A percentile compares a stretch with the other conserved stretches of the same genome.
phyloP scores from a whole-genome alignment of 2,329 filamentous ascomycete species.

The Trichoderma atroviride region DNA sequence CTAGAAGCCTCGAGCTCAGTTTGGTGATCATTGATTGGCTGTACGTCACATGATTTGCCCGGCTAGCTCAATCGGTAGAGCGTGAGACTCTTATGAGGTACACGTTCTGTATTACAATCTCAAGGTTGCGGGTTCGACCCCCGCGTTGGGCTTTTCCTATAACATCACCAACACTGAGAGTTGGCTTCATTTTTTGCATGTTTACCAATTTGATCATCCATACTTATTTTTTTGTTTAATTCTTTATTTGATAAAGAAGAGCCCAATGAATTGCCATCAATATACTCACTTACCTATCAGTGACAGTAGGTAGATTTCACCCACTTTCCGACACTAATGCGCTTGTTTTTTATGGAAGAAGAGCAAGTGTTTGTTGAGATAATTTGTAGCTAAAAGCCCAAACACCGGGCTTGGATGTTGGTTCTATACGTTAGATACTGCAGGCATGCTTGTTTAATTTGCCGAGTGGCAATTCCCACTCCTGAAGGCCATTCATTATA shows the following conservation, averaged over 20 bases:
- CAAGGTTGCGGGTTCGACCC: conserved; percentile 60
- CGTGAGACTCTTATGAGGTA: conserved; percentile 64
- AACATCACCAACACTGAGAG: conserved; percentile 6
- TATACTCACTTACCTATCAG: no score
- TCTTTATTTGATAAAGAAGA: no score
- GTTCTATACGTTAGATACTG: no score
- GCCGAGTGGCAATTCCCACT: no score
- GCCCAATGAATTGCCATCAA: not conserved
- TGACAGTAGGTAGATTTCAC: no score
- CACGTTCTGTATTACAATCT: conserved; percentile 42
- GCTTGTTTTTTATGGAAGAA: no score
- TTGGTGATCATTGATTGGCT: not conserved
- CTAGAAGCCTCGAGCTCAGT: not conserved
- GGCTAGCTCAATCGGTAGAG: conserved; percentile 57
- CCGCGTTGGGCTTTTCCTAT: conserved; percentile 47
- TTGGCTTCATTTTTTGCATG: not conserved
- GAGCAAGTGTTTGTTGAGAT: no score
- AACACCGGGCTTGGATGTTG: no score
- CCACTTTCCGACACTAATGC: no score
- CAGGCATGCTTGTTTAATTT: no score
- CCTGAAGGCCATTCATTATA: no score
- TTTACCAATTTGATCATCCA: not conserved
- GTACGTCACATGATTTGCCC: conserved; percentile 30
- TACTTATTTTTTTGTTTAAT: conserved; percentile 1
- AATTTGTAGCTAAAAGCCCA: no score